Conservation (phyloP, 2,329 filamentous ascomycete genomes). For the Sporothrix curviconia region DNA sequence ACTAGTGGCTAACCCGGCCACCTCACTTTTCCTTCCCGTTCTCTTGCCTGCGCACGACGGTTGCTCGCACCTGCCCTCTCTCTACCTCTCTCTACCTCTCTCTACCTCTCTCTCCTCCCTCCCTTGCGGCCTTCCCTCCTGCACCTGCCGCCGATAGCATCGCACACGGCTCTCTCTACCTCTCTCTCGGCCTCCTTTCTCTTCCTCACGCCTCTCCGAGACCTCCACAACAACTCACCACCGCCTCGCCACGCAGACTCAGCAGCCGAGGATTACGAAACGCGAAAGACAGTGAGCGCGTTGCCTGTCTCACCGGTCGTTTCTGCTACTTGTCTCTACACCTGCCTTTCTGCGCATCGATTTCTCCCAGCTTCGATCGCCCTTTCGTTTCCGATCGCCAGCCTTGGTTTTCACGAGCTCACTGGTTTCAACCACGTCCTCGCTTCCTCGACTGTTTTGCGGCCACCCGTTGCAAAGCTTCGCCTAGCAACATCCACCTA, state of each 20-base stretch:
- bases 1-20: conserved; percentile 18
- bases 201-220: neutral
- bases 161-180: neutral
- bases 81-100: conserved; percentile 11
- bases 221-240: neutral
- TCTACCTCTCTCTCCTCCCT: neutral
- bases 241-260: neutral
- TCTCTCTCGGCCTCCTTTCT: neutral
- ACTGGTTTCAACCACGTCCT: neutral
- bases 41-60: conserved; percentile 4
- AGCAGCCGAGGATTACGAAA: conserved; percentile 4
- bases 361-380: neutral
- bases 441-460: neutral
- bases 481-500: neutral
- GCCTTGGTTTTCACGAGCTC: neutral
- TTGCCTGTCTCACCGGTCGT: neutral
- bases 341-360: neutral
- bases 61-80: conserved; percentile 6
- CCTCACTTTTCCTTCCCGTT: conserved; percentile 13
- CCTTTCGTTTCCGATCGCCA: neutral
- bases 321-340: neutral
- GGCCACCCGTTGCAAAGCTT: neutral
- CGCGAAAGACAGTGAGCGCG: conserved; percentile 14
- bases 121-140: neutral
- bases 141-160: conserved; percentile 3